A percentile compares a stretch with the other conserved stretches of the same genome.
phyloP scores from a whole-genome alignment of 1,284 basidiomycete species.

The Puccinia novopanici region DNA sequence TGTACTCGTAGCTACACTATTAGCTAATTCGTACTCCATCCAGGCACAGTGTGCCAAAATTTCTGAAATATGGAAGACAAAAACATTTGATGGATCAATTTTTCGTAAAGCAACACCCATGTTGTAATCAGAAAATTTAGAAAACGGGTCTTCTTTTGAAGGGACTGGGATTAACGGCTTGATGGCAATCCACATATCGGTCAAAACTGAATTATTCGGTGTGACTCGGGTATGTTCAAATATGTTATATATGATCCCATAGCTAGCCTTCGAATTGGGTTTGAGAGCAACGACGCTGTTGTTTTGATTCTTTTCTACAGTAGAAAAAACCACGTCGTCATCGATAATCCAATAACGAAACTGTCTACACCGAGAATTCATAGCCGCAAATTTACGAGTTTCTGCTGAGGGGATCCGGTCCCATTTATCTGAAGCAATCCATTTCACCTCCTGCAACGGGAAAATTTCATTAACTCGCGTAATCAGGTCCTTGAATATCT shows the following conservation, averaged over 20 bases:
- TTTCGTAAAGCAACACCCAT: not conserved
- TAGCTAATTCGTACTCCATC: constrained; percentile 10
- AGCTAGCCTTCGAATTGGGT: not conserved
- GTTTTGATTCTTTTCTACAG: not conserved
- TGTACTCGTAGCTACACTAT: not conserved
- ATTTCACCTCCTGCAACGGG: not conserved
- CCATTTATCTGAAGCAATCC: constrained; percentile 5
- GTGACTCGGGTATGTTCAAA: not conserved
- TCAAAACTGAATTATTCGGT: not conserved
- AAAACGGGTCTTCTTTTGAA: not conserved
- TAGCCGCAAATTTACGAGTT: not conserved
- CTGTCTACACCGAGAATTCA: not conserved
- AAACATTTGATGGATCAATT: not conserved
- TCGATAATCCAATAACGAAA: not conserved
- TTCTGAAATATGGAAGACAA: constrained; percentile 1
- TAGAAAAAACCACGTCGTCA: not conserved
- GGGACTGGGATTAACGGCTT: not conserved
- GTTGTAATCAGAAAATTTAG: not conserved
- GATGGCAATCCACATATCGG: not conserved
- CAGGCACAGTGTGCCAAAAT: constrained; percentile 42
- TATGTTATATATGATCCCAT: not conserved
- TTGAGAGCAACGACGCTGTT: not conserved
- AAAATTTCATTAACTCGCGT: not conserved
- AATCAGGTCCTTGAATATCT: not conserved
- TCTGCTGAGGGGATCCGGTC: no score